Conservation (phyloP, 2,329 filamentous ascomycete genomes). For the Pseudonectria foliicola region DNA sequence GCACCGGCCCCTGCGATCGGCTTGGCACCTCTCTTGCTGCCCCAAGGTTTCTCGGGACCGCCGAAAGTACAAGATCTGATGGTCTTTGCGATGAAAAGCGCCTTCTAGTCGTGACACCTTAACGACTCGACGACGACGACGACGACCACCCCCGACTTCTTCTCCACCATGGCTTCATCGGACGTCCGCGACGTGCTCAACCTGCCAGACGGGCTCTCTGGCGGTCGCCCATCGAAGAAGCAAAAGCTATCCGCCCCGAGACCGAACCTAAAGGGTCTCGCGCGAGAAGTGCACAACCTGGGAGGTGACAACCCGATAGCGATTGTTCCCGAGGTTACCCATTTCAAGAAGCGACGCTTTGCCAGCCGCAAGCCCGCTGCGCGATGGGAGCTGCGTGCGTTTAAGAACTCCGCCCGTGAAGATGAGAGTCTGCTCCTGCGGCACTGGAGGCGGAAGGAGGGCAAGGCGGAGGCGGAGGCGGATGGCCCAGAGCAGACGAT, state of each 20-base stretch:
- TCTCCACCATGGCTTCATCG: conserved; percentile 58
- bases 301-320: conserved; percentile 61
- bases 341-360: conserved; percentile 53
- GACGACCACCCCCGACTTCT: no score
- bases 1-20: no score
- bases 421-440: conserved; percentile 61
- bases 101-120: conserved; percentile 2
- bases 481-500: conserved; percentile 25
- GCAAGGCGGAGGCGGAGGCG: conserved; percentile 32
- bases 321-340: conserved; percentile 53
- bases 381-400: conserved; percentile 61
- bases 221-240: conserved; percentile 62
- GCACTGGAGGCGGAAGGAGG: conserved; percentile 71
- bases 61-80: conserved; percentile 7
- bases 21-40: no score
- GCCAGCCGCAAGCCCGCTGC: conserved; percentile 48
- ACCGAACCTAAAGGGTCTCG: conserved; percentile 55
- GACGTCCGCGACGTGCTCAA: conserved; percentile 88
- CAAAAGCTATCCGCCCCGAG: conserved; percentile 58
- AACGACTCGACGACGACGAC: conserved; percentile 4
- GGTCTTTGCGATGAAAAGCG: conserved; percentile 16
- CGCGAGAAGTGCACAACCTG: conserved; percentile 58
- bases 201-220: conserved; percentile 52
- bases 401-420: conserved; percentile 68
- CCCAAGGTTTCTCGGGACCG: no score